Conservation (phyloP, 768 basidiomycete species). For the Boletellus ananas region DNA sequence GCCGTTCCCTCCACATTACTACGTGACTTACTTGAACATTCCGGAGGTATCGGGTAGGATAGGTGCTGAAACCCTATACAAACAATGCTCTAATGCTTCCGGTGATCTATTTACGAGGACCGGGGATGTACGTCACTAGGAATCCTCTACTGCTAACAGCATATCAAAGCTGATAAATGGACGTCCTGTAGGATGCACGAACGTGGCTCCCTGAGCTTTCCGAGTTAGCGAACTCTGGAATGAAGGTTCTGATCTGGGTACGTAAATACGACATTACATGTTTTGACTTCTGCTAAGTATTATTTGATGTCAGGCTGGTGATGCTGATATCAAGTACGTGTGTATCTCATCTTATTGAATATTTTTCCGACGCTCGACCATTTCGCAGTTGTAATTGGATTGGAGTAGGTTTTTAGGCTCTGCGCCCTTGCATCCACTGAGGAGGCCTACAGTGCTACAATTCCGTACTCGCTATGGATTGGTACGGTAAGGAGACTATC, state of each 20-base stretch:
- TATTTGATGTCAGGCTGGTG: constrained; percentile 21
- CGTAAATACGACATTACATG: background rate
- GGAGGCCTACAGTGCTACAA: constrained; percentile 25
- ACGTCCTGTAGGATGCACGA: constrained; percentile 29
- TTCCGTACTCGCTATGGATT: constrained; percentile 43
- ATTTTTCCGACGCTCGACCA: constrained; percentile 1
- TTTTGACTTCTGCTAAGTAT: background rate
- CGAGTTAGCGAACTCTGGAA: constrained; percentile 32
- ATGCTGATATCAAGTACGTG: constrained; percentile 26
- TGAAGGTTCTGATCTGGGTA: constrained; percentile 42
- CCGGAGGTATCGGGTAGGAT: constrained; percentile 40
- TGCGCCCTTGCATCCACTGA: background rate
- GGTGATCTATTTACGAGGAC: constrained; percentile 43
- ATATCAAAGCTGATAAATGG: background rate
- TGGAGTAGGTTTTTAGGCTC: constrained; percentile 30
- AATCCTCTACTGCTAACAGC: background rate
- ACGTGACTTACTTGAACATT: constrained; percentile 43
- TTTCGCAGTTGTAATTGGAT: constrained; percentile 20
- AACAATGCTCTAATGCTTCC: constrained; percentile 46
- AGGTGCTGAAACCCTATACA: constrained; percentile 49
- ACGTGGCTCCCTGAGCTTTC: constrained; percentile 37
- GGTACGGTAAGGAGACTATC: constrained; percentile 41
- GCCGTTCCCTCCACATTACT: constrained; percentile 55
- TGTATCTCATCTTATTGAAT: background rate
- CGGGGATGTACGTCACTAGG: constrained; percentile 47